These are phyloP conservation scores for Torulaspora indica DNA, from an alignment of 805 yeast species.

Conservation along the genomic window DNA sequence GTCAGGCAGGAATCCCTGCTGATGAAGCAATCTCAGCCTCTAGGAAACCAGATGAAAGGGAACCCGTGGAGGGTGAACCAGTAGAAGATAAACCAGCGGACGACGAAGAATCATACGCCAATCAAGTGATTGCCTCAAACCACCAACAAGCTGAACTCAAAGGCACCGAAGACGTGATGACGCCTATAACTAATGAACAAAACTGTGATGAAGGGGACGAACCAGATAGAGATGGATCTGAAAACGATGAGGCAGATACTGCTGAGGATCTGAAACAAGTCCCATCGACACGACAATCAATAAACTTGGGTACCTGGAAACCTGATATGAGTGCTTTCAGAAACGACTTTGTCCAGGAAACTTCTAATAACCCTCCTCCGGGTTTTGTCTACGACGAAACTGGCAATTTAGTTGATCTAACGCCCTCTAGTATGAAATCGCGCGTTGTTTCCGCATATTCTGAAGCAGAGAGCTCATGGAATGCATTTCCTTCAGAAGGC, in stretches of 20 bases:
- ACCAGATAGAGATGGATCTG: not conserved
- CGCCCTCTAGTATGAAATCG: conserved; percentile 32
- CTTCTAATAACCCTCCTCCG: conserved; percentile 34
- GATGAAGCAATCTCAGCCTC: not conserved
- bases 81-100: conserved; percentile 11
- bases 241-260: not conserved
- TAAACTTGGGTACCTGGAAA: conserved; percentile 41
- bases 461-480: conserved; percentile 35
- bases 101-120: not conserved
- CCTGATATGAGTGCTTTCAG: conserved; percentile 46
- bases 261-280: conserved; percentile 7
- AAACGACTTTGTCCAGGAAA: conserved; percentile 41
- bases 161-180: not conserved
- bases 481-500: conserved; percentile 34
- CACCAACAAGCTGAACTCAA: not conserved
- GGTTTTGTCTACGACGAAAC: conserved; percentile 36
- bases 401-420: conserved; percentile 33
- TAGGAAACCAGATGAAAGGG: conserved; percentile 6
- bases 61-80: conserved; percentile 4
- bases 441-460: conserved; percentile 32
- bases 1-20: not conserved
- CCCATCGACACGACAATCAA: conserved; percentile 15
- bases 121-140: conserved; percentile 4
- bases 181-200: not conserved
- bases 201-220: conserved; percentile 9